Evolutionary conservation across 2,329 filamentous ascomycete genomes (phyloP), one percentile per base, ranked within the genome.

Genomic region (Geosmithia morbida): DNA sequence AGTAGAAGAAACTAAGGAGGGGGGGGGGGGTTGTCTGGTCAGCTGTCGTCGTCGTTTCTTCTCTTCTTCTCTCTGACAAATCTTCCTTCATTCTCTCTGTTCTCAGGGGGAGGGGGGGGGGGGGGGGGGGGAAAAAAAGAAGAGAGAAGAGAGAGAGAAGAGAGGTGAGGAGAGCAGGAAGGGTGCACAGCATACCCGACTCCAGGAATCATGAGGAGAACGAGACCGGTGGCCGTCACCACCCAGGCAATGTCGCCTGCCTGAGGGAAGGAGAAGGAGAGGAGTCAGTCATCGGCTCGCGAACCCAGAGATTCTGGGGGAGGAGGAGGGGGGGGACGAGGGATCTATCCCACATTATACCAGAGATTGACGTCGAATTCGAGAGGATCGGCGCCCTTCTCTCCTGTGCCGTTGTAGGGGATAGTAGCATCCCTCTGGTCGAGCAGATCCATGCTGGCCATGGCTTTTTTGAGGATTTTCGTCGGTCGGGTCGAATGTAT

Each of bases 121-220:
- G 33, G 16, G 41, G 29, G n/a, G n/a, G n/a, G n/a, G n/a, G n/a
- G n/a, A n/a, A n/a, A 20, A 17, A 18, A 16, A 40, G 17, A 42
- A 45, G 48, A 41, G 50, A 65, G 6, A n/a, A n/a, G n/a, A n/a
- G n/a, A n/a, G n/a, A n/a, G n/a, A n/a, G 33, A 17, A 18, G n/a
- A 40, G 17, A 42, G 46, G 48, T 43, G 50, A 65, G 6, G n/a
- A n/a, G n/a, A n/a, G n/a, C n/a, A n/a, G n/a, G n/a, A n/a, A n/a
- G n/a, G n/a, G n/a, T n/a, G n/a, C n/a, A n/a, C n/a, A n/a, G 33
- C 71, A 61, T 64, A 75, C 58, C 86, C 88, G 56, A 94, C 87
- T 55, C 88, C 88, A 2, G 88, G 88, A 67, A 94, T 87, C 88
- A 94, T 94, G 56, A 95, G 78, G 56, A 94, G 69, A 46, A 94